Conservation (phyloP, 2,329 filamentous ascomycete species). For the Chaetomium sp. region DNA sequence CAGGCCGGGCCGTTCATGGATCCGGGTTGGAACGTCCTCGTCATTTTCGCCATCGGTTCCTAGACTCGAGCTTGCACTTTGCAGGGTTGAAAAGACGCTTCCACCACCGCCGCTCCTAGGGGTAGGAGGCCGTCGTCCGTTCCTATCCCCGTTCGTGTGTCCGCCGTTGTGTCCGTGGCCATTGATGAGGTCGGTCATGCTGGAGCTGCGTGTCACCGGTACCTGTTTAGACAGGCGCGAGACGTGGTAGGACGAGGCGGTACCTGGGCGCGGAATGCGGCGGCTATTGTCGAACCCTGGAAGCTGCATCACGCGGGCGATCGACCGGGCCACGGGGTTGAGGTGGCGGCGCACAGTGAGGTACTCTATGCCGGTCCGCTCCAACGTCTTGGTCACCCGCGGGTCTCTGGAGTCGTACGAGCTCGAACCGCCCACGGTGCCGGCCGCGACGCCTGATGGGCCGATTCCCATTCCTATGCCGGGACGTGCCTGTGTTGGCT, state of each 20-base stretch:
- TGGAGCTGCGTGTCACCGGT: conserved; percentile 21
- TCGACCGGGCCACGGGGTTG: conserved; percentile 60
- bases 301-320: conserved; percentile 47
- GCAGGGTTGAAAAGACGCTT: conserved; percentile 6
- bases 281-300: conserved; percentile 45
- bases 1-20: too few relatives aligned
- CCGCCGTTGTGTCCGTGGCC: neutral
- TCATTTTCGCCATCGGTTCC: conserved; percentile 43
- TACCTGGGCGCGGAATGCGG: conserved; percentile 35
- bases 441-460: conserved; percentile 33
- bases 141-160: neutral
- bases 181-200: conserved; percentile 27
- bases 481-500: conserved; percentile 47
- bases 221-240: conserved; percentile 8
- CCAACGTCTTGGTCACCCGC: conserved; percentile 57
- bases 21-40: conserved; percentile 11
- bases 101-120: conserved; percentile 9
- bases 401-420: conserved; percentile 57
- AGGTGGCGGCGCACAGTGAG: conserved; percentile 67
- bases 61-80: conserved; percentile 34
- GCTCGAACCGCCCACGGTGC: conserved; percentile 40
- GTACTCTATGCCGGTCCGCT: conserved; percentile 66
- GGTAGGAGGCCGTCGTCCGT: conserved; percentile 22
- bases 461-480: conserved; percentile 24
- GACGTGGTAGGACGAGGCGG: neutral